Evolutionary conservation across 2,329 filamentous ascomycete species (phyloP), one percentile per base, ranked within the genome.

Genomic region (Cadophora gregata): DNA sequence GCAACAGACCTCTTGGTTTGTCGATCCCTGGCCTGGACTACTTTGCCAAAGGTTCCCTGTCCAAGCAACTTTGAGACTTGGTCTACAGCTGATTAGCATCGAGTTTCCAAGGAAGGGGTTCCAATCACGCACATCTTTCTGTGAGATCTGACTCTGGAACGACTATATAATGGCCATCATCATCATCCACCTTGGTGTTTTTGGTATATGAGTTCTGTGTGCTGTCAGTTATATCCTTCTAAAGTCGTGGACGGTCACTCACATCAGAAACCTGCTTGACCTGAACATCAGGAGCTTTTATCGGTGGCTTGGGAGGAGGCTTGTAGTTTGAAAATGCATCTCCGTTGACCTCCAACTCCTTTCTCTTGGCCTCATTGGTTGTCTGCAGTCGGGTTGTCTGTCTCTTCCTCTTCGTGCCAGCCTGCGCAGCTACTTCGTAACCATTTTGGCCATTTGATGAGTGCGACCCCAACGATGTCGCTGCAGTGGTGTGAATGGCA

Each of bases 21-120:
- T 74, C 87, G 86, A 77, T 99, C 96, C 73, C 88, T 90, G 62
- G 96, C 96, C 79, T 97, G 91, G 21, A 99, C 96, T 19, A 99
- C 96, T 79, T 99, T 99, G 76, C 96, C 96, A 77, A 99, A 99
- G 0, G 96, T 99, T 70, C 96, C 96, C 80, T 99, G 96, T 25
- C 96, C 96, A 14, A 99, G 89, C 31, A 98, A 85, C 73, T 93
- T 93, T 69, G 91, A 84, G 73, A 99, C 95, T 81, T 92, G 89
- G 79, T 98, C 94, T 97, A 72, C 29, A 38, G 66, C 14, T 21
- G 33, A 70, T 82, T 47, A 78, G 74, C 65, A 67, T 59, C 29
- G 33, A 21, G 29, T 27, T 36, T 36, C 27, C 19, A n/a, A 51
- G 27, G 55, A 65, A 62, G 36, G n/a, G 27, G 16, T 25, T 29